Percentiles rank a stretch among this genome's conserved stretches.
These are phyloP conservation scores for Coemansia sp. DNA, from an alignment of 192 early-diverging fungal species.

Conservation along the genomic window DNA sequence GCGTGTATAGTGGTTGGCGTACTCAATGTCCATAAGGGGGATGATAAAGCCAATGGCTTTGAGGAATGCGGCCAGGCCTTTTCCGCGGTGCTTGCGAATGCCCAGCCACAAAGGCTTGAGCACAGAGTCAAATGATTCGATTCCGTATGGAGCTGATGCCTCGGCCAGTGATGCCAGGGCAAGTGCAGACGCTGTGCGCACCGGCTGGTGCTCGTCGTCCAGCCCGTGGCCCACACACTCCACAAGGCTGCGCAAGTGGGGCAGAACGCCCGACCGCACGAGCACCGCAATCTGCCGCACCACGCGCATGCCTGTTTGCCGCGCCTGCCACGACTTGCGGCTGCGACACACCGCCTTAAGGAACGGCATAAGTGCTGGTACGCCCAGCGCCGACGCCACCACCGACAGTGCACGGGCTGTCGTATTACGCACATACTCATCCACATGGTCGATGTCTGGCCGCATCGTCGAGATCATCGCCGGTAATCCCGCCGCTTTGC, in stretches of 20 bases:
- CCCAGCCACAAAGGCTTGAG: conserved; percentile 90
- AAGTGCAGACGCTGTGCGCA: conserved; percentile 91
- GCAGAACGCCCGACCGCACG: conserved; percentile 90
- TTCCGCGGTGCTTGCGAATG: conserved; percentile 92
- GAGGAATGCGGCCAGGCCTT: conserved; percentile 93
- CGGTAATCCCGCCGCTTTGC: conserved; percentile 94
- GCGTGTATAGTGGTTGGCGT: conserved; percentile 91
- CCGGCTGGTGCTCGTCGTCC: conserved; percentile 96
- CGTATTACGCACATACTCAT: conserved; percentile 98
- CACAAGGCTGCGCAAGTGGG: conserved; percentile 90
- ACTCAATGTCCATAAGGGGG: conserved; percentile 94
- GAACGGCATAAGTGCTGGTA: conserved; percentile 92
- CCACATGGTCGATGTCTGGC: conserved; percentile 96
- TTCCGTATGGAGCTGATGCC: conserved; percentile 97
- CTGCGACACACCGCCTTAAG: conserved; percentile 92
- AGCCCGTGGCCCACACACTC: conserved; percentile 88
- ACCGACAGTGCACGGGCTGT: conserved; percentile 97
- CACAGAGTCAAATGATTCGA: conserved; percentile 93
- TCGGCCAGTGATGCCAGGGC: conserved; percentile 95
- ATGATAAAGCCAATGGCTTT: conserved; percentile 99
- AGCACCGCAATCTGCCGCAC: conserved; percentile 96
- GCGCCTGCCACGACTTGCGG: conserved; percentile 97
- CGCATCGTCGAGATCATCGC: conserved; percentile 99
- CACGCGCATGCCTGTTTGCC: conserved; percentile 97
- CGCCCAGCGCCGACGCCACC: conserved; percentile 93